Evolutionary conservation across 2,329 filamentous ascomycete genomes (phyloP), one percentile per base, ranked within the genome.

Genomic region (Aspergillus fumigatus): DNA sequence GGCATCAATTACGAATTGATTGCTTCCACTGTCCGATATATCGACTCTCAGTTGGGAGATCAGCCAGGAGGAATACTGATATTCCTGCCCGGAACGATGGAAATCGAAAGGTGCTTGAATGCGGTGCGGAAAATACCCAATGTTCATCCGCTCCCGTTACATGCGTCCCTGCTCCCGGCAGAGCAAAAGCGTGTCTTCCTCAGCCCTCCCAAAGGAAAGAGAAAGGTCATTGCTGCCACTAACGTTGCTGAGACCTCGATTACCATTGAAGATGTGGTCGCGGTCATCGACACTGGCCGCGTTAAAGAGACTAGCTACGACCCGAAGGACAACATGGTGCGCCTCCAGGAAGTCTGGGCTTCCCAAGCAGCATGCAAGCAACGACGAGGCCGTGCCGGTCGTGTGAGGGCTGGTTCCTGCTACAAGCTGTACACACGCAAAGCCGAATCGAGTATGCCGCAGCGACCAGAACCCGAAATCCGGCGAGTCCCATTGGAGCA

Each of bases 161-260:
- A 99, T 71, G 94, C 94, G 11, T 97, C 92, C 0, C 82, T 99
- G 1, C 87, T 95, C 66, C 93, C 93, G 9, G 82, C 82, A 2
- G 93, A 97, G 65, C 94, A 99, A 73, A 88, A 89, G 59, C 84
- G 86, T 25, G 94, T 99, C 0, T 99, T 99, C 70, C 81, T 84
- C 27, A 80, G 81, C 14, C 78, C 94, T 4, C 92, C 93, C 0
- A 72, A 77, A 2, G 92, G 92, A 0, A 92, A 90, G 74, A 84
- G 94, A 38, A 99, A 99, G 75, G 85, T 99, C 11, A 89, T 99
- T 35, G 90, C 93, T 6, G 90, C 94, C 1, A 99, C 94, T 48
- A 99, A 99, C 67, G 93, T 99, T 2, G 94, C 94, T 1, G 94
- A 99, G 73, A 99, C 94, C 0, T 97, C 94, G 2, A 97, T 99